phyloP scores from a whole-genome alignment of 1,139 yeast genomes.

The Geotrichum armillariae region DNA sequence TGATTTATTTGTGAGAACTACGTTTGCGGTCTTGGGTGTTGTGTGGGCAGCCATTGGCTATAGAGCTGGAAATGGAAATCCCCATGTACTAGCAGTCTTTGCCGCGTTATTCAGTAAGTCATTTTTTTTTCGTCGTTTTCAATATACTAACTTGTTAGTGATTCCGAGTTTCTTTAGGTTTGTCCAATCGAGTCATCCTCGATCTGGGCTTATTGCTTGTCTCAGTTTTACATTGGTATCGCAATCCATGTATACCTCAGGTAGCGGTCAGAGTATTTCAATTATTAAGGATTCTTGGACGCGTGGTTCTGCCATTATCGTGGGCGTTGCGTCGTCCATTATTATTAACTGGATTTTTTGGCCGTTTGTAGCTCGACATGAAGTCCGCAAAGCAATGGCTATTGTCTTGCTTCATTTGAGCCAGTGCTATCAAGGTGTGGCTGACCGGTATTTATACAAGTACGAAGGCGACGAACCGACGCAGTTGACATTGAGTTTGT shows the following conservation, averaged over 20 bases:
- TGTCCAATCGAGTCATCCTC: slow-evolving; percentile 38
- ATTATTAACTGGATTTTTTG: slow-evolving; percentile 49
- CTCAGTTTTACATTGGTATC: slow-evolving; percentile 45
- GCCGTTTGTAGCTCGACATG: slow-evolving; percentile 50
- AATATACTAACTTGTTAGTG: slow-evolving; percentile 18
- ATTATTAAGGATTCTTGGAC: slow-evolving; percentile 42
- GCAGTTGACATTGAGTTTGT: slow-evolving; percentile 44
- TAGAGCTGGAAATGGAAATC: slow-evolving; percentile 42
- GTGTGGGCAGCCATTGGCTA: slow-evolving; percentile 50
- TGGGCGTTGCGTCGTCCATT: slow-evolving; percentile 43
- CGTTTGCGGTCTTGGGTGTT: slow-evolving; percentile 43
- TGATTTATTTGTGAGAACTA: slow-evolving; percentile 40
- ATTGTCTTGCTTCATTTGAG: slow-evolving; percentile 45
- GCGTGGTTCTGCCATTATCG: slow-evolving; percentile 42
- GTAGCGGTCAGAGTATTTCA: background rate
- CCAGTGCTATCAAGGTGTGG: slow-evolving; percentile 49
- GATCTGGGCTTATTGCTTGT: slow-evolving; percentile 47
- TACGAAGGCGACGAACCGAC: slow-evolving; percentile 50
- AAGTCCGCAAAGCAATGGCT: slow-evolving; percentile 44
- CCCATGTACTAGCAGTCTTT: slow-evolving; percentile 45
- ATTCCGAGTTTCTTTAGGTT: slow-evolving; percentile 41
- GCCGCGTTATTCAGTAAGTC: slow-evolving; percentile 37
- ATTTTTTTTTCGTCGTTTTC: background rate
- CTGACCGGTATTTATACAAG: slow-evolving; percentile 50
- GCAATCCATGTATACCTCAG: slow-evolving; percentile 32